These are phyloP conservation scores for Diutina scorzettiae DNA, from an alignment of 1,139 yeast genomes.

Conservation along the genomic window DNA sequence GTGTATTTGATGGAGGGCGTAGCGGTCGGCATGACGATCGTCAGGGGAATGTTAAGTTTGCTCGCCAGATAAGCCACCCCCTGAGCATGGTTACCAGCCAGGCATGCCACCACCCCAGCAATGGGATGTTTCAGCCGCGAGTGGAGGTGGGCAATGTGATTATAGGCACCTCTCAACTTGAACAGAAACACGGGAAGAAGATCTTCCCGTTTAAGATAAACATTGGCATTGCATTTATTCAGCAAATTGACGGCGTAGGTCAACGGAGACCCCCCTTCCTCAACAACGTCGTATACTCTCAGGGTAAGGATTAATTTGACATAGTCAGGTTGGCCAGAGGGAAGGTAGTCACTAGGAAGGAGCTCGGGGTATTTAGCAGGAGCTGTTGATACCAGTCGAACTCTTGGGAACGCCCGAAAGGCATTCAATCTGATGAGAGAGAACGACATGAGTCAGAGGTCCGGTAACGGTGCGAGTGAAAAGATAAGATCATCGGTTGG, in stretches of 20 bases:
- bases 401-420: neutral
- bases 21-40: conserved; percentile 96
- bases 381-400: neutral
- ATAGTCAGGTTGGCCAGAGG: conserved; percentile 80
- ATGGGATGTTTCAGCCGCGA: conserved; percentile 43
- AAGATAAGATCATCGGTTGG: no score
- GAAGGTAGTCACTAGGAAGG: conserved; percentile 28
- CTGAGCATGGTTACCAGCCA: conserved; percentile 99
- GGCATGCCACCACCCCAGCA: conserved; percentile 92
- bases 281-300: conserved; percentile 86
- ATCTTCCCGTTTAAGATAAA: conserved; percentile 82
- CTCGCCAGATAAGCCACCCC: conserved; percentile 94
- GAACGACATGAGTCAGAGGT: neutral
- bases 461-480: neutral
- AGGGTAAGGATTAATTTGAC: conserved; percentile 82
- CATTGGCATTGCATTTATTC: conserved; percentile 58
- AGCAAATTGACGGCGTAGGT: conserved; percentile 68
- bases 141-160: conserved; percentile 84
- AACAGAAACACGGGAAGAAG: conserved; percentile 89
- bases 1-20: conserved; percentile 91
- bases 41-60: conserved; percentile 77
- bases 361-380: neutral
- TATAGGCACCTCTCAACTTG: conserved; percentile 94
- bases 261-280: conserved; percentile 67
- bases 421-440: neutral